These are phyloP conservation scores for Nymphaea colorata DNA, from an alignment of 164 flowering plant genomes.

Conservation along the genomic window DNA sequence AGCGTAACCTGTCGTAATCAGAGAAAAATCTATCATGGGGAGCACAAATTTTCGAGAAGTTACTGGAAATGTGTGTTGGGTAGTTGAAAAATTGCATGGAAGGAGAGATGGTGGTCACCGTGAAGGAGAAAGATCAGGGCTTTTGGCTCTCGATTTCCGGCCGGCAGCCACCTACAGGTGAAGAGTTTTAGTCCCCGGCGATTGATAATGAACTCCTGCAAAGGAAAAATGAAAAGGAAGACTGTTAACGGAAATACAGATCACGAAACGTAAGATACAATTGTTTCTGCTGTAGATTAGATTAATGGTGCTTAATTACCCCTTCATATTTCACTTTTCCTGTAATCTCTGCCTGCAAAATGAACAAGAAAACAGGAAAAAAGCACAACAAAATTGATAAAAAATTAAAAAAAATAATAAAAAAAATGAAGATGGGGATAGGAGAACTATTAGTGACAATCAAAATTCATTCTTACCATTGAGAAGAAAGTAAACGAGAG, in stretches of 20 bases:
- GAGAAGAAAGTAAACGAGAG: not conserved
- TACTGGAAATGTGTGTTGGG: not conserved
- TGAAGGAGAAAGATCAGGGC: constrained; percentile 65
- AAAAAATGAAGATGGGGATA: too few relatives aligned
- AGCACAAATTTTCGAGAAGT: not conserved
- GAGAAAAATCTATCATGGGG: not conserved
- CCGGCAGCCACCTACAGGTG: constrained; percentile 62
- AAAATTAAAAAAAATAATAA: too few relatives aligned
- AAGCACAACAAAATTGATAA: not conserved
- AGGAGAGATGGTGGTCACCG: constrained; percentile 7
- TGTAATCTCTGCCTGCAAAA: constrained; percentile 1
- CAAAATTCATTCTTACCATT: too few relatives aligned
- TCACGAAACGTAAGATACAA: too few relatives aligned
- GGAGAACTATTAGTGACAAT: too few relatives aligned
- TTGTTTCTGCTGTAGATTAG: not conserved
- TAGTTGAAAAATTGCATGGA: not conserved
- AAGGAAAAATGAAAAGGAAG: too few relatives aligned
- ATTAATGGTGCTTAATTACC: not conserved
- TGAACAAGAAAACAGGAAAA: not conserved
- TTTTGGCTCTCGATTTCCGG: constrained; percentile 33
- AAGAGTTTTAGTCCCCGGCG: constrained; percentile 43
- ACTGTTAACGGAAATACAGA: too few relatives aligned
- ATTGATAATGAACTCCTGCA: constrained; percentile 38
- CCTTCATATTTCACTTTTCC: constrained; percentile 9
- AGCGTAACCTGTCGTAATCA: constrained; percentile 41